Base-by-base conservation (phyloP, 2,329 filamentous ascomycete species). In the Pseudogymnoascus sp. region DNA sequence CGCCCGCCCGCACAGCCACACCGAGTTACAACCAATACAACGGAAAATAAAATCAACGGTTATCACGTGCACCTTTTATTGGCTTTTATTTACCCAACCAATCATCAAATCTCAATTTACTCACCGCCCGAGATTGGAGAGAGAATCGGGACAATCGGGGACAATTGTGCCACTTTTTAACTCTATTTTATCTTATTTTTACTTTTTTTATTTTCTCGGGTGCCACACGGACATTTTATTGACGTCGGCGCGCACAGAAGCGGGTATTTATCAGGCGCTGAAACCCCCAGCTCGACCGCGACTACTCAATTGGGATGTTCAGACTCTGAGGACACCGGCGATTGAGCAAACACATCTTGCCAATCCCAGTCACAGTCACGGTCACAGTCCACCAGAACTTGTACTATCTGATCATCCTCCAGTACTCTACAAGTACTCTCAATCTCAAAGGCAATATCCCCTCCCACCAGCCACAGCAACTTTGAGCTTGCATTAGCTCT, bases 121-220 rank as follows among this genome's bases (percentile, higher is more conserved):
- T 8, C 45, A 52, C 45, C 45, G 45, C 45, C 45, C 29, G 7
- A 31, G 42, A 10, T 10, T n/a, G n/a, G n/a, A 13, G 42, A 18
- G 25, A n/a, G 6, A 29, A 48, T 48, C 12, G 2, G 3, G 42
- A 5, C 10, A 10, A 2, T 21, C 21, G 21, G 21, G 21, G 21
- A 21, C 21, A 15, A 31, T 52, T 52, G 27, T 31, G 45, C 45
- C 45, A 5, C 58, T 13, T 59, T 40, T 59, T 59, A 59, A 29
- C 58, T 59, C 36, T 59, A 59, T 59, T 59, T 40, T 58, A 58
- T 36, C 29, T 59, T 21, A 58, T 25, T 58, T n/a, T 58, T 15
- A 18, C 2, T 59, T 59, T 27, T 36, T 18, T 9, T 9, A 15
- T 52, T 42, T 52, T 31, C 45, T 52, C 45, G 27, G 45, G 27